A percentile compares a stretch with the other conserved stretches of the same genome.
These are phyloP conservation scores for Tricholoma sp. DNA, from an alignment of 768 basidiomycete species.

Conservation along the genomic window DNA sequence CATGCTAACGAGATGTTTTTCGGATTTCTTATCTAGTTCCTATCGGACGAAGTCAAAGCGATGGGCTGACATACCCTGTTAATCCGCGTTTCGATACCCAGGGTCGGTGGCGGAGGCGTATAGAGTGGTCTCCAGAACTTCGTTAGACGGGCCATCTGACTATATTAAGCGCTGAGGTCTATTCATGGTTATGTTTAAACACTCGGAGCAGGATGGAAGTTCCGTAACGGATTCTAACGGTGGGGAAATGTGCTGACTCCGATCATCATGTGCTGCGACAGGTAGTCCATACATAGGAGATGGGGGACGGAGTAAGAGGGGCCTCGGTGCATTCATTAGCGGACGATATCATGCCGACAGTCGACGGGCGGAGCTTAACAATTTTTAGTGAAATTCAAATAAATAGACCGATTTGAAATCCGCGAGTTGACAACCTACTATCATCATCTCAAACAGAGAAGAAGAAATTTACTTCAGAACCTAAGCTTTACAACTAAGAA, in stretches of 20 bases:
- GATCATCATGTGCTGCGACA: neutral
- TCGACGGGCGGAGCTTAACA: conserved; percentile 12
- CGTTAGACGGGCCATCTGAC: conserved; percentile 30
- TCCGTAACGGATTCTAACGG: neutral
- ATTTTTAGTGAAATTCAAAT: conserved; percentile 1
- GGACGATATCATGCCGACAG: neutral
- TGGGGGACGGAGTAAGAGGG: no score
- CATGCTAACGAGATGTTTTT: neutral
- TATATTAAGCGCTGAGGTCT: neutral
- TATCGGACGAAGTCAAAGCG: conserved; percentile 39
- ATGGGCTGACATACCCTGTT: conserved; percentile 59
- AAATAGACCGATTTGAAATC: conserved; percentile 6
- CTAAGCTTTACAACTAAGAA: conserved; percentile 6
- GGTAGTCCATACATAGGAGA: neutral
- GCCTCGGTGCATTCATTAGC: neutral
- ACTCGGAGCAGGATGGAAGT: neutral
- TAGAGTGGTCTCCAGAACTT: conserved; percentile 67
- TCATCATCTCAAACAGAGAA: conserved; percentile 8
- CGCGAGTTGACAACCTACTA: conserved; percentile 9
- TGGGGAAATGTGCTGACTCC: neutral
- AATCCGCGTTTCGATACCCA: conserved; percentile 73
- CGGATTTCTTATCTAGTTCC: conserved; percentile 42
- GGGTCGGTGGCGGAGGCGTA: conserved; percentile 61
- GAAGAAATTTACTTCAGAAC: neutral
- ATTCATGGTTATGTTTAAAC: neutral